A percentile compares a stretch with the other conserved stretches of the same genome.
These are phyloP conservation scores for Leptoxyphium fumago DNA, from an alignment of 2,329 filamentous ascomycete genomes.

Conservation along the genomic window DNA sequence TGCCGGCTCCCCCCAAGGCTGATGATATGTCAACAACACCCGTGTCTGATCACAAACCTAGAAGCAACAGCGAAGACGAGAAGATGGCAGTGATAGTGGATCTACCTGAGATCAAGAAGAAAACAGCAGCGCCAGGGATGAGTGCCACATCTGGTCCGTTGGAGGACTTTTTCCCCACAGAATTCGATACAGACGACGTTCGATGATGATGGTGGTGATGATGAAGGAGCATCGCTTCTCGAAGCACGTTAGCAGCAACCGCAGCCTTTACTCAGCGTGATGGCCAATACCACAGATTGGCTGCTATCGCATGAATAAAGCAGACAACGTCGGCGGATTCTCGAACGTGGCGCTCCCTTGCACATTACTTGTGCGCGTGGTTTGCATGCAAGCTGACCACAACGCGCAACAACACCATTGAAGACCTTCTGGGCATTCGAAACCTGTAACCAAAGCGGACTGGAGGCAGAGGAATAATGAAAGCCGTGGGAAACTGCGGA, in stretches of 20 bases:
- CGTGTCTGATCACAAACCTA: background rate
- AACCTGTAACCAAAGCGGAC: too few relatives aligned
- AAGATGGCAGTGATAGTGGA: conserved; percentile 13
- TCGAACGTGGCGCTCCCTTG: too few relatives aligned
- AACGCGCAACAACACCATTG: too few relatives aligned
- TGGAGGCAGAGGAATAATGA: too few relatives aligned
- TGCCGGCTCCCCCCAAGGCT: conserved; percentile 1
- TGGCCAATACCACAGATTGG: background rate
- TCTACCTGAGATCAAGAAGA: conserved; percentile 6
- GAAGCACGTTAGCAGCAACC: background rate
- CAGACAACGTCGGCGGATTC: too few relatives aligned
- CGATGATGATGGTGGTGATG: conserved; percentile 3
- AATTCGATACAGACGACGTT: background rate
- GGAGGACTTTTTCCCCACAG: conserved; percentile 10
- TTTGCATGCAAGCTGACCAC: too few relatives aligned
- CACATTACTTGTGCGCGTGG: too few relatives aligned
- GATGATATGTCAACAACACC: conserved; percentile 1
- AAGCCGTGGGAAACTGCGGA: too few relatives aligned
- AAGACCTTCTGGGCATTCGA: too few relatives aligned
- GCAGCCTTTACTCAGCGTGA: background rate
- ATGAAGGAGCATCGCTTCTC: background rate
- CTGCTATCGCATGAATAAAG: too few relatives aligned
- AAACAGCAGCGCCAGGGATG: conserved; percentile 14
- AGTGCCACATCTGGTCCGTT: conserved; percentile 18
- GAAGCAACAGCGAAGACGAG: conserved; percentile 6